Base-by-base conservation (phyloP, 129 eudicot genomes). In the Artemisia argyi region DNA sequence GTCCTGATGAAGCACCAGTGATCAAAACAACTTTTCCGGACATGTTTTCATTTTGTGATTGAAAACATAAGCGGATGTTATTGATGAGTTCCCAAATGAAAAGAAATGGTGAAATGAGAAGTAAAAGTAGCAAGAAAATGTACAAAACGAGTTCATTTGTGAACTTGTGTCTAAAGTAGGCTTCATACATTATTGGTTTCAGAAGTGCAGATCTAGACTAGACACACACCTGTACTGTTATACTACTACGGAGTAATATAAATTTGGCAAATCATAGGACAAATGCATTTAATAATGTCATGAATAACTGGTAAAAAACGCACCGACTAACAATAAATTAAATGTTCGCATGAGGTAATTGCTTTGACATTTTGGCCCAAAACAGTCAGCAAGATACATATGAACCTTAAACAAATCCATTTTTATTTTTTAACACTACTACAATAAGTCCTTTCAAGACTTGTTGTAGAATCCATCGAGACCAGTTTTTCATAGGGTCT, bases 1-100 rank as follows among this genome's bases (percentile, higher is more conserved):
- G 78, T 63, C 88, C 90, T 1, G 87, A 76, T 2, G 90, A 80
- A 56, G 90, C 87, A 22, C 87, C 87, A 26, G 90, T 82, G 75
- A 82, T 72, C 68, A 85, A 76, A 30, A 82, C 84, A 11, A 85
- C 89, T 70, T 82, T 85, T 18, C 80, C 86, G 0, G 65, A 24
- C 68, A 85, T 20, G 74, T 81, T 61, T 59, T 85, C 84, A 4
- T 28, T 22, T 4, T 8, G 19, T 39, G 46, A 39, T 19, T n/a
- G 73, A 60, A 72, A 71, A 6, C 73, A 71, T 64, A 77, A 56
- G 15, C 55, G 73, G 30, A 64, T 9, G 48, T 22, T 11, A 28
- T 7, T 56, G 50, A 78, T 28, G 73, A 78, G 68, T 72, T 78
- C 82, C 44, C 58, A 78, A 63, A 72, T 0, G 57, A 68, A 73